These are phyloP conservation scores for Neonectria sp. DNA, from an alignment of 2,329 filamentous ascomycete species.

Conservation along the genomic window DNA sequence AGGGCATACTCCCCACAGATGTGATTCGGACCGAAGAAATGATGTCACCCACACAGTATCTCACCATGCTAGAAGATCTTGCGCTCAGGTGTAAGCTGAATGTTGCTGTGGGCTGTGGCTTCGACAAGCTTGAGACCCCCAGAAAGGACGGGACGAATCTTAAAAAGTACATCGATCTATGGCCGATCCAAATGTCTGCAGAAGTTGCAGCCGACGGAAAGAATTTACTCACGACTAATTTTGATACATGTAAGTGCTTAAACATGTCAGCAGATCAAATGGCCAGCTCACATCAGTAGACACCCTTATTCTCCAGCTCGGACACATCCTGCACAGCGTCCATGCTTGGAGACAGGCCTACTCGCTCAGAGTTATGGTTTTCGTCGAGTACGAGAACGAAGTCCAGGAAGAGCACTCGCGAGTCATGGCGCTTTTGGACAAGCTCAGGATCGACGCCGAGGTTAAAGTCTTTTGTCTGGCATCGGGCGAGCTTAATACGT, in stretches of 20 bases:
- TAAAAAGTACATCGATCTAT: slow-evolving; percentile 88
- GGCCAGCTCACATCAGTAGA: slow-evolving; percentile 56
- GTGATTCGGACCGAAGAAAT: slow-evolving; percentile 77
- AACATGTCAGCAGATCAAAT: not conserved
- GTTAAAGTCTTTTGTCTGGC: slow-evolving; percentile 88
- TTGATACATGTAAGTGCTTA: slow-evolving; percentile 81
- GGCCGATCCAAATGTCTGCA: slow-evolving; percentile 95
- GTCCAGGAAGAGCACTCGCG: slow-evolving; percentile 83
- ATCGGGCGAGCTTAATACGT: slow-evolving; percentile 78
- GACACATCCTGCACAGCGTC: slow-evolving; percentile 87
- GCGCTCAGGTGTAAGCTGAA: slow-evolving; percentile 85
- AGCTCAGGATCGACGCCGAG: slow-evolving; percentile 85
- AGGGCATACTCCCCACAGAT: slow-evolving; percentile 77
- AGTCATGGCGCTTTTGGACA: slow-evolving; percentile 82
- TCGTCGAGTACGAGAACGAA: slow-evolving; percentile 90
- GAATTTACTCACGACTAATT: slow-evolving; percentile 86
- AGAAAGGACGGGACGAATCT: slow-evolving; percentile 68
- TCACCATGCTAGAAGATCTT: slow-evolving; percentile 87
- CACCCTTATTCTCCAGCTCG: slow-evolving; percentile 87
- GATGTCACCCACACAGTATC: slow-evolving; percentile 80
- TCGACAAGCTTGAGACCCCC: slow-evolving; percentile 82
- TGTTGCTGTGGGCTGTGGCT: slow-evolving; percentile 87
- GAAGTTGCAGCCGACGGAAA: slow-evolving; percentile 79
- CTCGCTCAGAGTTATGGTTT: slow-evolving; percentile 83
- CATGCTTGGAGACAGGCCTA: slow-evolving; percentile 84